Evolutionary conservation across 352 stramenopile genomes (phyloP).

Genomic region (Globisporangium uncinulatum): DNA sequence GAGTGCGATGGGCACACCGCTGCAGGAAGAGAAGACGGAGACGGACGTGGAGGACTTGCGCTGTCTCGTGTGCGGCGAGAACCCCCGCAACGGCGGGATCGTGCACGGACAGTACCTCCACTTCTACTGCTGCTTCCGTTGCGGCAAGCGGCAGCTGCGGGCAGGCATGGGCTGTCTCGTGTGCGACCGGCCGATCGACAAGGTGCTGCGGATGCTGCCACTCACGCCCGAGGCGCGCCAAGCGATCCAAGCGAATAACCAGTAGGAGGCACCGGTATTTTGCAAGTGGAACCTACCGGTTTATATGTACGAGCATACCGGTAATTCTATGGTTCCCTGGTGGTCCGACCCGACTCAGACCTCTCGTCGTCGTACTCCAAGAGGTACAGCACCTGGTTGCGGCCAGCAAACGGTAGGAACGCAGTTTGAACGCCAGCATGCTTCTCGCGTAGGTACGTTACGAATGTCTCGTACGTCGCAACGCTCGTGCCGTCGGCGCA

Average conservation of each 20-base stretch:
- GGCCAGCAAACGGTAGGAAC: conserved; percentile 76
- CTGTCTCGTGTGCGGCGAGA: conserved; percentile 63
- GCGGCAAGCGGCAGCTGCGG: conserved; percentile 57
- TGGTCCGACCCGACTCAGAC: no score
- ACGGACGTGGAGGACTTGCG: conserved; percentile 43
- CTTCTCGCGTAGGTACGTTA: conserved; percentile 81
- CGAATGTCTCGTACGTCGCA: conserved; percentile 76
- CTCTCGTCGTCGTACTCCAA: conserved; percentile 35
- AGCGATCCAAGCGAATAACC: conserved; percentile 29
- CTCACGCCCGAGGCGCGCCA: conserved; percentile 48
- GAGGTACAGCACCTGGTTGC: conserved; percentile 83
- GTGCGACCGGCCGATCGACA: conserved; percentile 75
- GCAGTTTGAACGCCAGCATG: conserved; percentile 47
- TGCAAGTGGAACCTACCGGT: no score
- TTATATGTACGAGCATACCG: no score
- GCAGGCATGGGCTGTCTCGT: conserved; percentile 57
- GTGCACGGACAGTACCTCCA: conserved; percentile 79
- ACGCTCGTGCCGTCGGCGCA: conserved; percentile 58
- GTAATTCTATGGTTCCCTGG: no score
- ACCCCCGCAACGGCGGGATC: conserved; percentile 54
- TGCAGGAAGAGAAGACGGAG: background rate
- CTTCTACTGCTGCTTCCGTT: conserved; percentile 77
- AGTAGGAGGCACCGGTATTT: conserved; percentile 1
- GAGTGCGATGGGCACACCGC: background rate
- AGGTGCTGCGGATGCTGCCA: conserved; percentile 63